Evolutionary conservation across 2,329 filamentous ascomycete species (phyloP), one percentile per base, ranked within the genome.

Genomic region (Nigrospora sphaerica): DNA sequence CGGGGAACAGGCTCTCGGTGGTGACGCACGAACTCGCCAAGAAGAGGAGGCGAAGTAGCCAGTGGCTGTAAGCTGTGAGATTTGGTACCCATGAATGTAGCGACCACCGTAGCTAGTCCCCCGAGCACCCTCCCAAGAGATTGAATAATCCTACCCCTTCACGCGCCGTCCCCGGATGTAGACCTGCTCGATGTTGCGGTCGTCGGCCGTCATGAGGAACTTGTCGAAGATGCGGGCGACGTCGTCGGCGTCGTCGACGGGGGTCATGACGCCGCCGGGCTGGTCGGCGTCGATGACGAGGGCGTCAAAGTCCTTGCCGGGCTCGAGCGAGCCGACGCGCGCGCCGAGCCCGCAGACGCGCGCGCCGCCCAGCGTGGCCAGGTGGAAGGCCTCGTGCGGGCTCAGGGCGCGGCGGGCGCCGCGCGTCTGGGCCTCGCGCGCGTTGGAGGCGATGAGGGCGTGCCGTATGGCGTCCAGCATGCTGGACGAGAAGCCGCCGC

Each of bases 141-240:
- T 14, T 12, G 14, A 39, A 4, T 16, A 19, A 13, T 12, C 28
- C 19, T 33, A 47, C 6, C 23, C 23, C 32, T 54, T 56, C 16
- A 70, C 63, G 13, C 54, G 59, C 12, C 64, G 59, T 2, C 79
- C 79, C 7, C 61, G 56, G 0, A 83, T 75, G 60, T 69, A 83
- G 0, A 83, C 80, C 17, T 68, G 57, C 0, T 58, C 55, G 44
- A 83, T 78, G 52, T 83, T 83, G 5, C 81, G 66, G 55, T 85
- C 81, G 56, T 84, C 80, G 0, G 78, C 80, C 2, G 79, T 83
- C 77, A 83, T 82, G 31, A 84, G 53, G 49, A 81, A 84, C 64
- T 83, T 84, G 46, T 83, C 78, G 48, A 83, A 77, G 16, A 80
- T 63, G 0, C 63, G 72, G 41, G 60, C 56, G 1, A 64, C 36